Percentiles rank a stretch among this genome's conserved stretches.
Evolutionary conservation across 2,329 filamentous ascomycete species (phyloP).

Genomic region (Albifimbria verrucaria): DNA sequence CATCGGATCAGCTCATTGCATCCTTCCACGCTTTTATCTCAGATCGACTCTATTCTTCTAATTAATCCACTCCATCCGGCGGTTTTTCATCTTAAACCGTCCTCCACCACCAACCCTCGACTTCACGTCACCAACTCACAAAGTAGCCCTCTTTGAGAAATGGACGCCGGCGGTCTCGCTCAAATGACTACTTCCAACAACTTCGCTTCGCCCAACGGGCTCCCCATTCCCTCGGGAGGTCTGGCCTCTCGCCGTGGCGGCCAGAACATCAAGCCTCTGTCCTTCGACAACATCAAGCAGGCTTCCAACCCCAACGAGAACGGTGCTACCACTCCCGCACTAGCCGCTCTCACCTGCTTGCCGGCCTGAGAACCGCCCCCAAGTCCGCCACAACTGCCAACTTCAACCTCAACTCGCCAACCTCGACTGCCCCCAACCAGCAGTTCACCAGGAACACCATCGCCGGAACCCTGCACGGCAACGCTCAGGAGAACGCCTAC

Average conservation of each 20-base stretch:
- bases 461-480: conserved; percentile 40
- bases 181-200: conserved; percentile 95
- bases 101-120: too few relatives aligned
- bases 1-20: too few relatives aligned
- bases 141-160: conserved; percentile 39
- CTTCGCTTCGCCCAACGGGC: conserved; percentile 66
- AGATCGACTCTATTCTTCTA: not conserved
- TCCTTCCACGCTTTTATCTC: not conserved
- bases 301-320: conserved; percentile 60
- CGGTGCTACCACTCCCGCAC: conserved; percentile 77
- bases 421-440: conserved; percentile 35
- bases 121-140: conserved; percentile 10
- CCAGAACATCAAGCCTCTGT: conserved; percentile 87
- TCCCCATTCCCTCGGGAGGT: conserved; percentile 74
- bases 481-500: conserved; percentile 40
- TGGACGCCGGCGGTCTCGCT: conserved; percentile 99
- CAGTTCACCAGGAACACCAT: conserved; percentile 43
- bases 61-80: too few relatives aligned
- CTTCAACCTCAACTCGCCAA: conserved; percentile 65
- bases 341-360: conserved; percentile 90
- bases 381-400: conserved; percentile 75
- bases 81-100: too few relatives aligned
- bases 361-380: conserved; percentile 87
- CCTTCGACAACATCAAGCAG: conserved; percentile 68
- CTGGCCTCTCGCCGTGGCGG: conserved; percentile 83